These are phyloP conservation scores for Plicaturopsis crispa DNA, from an alignment of 768 basidiomycete species.

Conservation along the genomic window DNA sequence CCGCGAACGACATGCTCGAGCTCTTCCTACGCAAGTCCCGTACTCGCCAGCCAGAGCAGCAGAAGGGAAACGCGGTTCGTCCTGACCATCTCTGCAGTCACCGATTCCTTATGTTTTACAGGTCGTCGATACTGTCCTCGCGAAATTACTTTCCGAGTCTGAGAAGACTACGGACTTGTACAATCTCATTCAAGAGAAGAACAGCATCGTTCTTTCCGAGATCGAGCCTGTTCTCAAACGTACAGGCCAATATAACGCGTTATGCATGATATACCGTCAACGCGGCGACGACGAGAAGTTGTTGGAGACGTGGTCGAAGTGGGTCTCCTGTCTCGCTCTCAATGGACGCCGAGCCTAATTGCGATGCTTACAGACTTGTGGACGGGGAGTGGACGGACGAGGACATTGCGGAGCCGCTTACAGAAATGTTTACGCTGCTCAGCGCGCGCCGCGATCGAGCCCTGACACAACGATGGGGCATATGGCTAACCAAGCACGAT, in stretches of 20 bases:
- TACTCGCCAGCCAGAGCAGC: slow-evolving; percentile 33
- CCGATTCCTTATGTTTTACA: slow-evolving; percentile 16
- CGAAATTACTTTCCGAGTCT: slow-evolving; percentile 60
- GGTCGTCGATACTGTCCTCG: slow-evolving; percentile 78
- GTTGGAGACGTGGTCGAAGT: slow-evolving; percentile 65
- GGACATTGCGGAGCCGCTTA: slow-evolving; percentile 55
- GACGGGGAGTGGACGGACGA: slow-evolving; percentile 61
- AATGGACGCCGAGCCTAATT: neutral
- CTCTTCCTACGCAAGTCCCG: slow-evolving; percentile 58
- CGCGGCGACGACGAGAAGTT: slow-evolving; percentile 52
- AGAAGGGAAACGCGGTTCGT: slow-evolving; percentile 9
- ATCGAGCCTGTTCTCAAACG: slow-evolving; percentile 49
- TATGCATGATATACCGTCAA: slow-evolving; percentile 55
- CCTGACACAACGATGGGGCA: slow-evolving; percentile 65
- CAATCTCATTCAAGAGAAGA: slow-evolving; percentile 46
- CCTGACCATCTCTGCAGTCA: neutral
- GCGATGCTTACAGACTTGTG: slow-evolving; percentile 37
- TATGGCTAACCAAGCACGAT: slow-evolving; percentile 73
- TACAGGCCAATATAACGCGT: slow-evolving; percentile 48
- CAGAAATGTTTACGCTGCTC: slow-evolving; percentile 51
- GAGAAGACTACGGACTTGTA: slow-evolving; percentile 59
- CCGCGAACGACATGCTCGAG: slow-evolving; percentile 73
- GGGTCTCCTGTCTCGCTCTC: slow-evolving; percentile 18
- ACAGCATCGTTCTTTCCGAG: slow-evolving; percentile 46
- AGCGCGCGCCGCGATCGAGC: slow-evolving; percentile 48